Conservation (phyloP, 2,329 filamentous ascomycete genomes). For the Fusarium coicis region DNA sequence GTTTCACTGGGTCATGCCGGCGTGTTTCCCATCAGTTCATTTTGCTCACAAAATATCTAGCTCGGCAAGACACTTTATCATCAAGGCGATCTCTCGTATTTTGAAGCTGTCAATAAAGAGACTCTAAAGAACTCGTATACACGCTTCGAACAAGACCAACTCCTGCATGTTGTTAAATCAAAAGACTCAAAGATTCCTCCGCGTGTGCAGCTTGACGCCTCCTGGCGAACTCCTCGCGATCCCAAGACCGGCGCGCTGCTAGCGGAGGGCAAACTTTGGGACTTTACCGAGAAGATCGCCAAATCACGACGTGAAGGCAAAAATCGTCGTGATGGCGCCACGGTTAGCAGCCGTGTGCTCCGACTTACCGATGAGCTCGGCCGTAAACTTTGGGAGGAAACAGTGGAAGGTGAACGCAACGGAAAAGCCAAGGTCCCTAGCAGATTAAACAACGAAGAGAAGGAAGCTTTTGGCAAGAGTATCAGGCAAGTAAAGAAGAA, state of each 20-base stretch:
- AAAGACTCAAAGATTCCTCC: constrained; percentile 71
- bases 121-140: constrained; percentile 93
- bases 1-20: not conserved
- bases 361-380: constrained; percentile 80
- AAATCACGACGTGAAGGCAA: constrained; percentile 88
- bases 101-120: constrained; percentile 98
- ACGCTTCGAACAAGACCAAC: constrained; percentile 90
- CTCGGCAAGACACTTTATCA: constrained; percentile 97
- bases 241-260: constrained; percentile 67
- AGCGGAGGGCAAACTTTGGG: constrained; percentile 84
- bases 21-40: not conserved
- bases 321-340: constrained; percentile 92
- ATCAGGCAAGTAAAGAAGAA: constrained; percentile 60
- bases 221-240: constrained; percentile 80
- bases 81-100: constrained; percentile 96
- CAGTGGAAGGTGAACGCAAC: constrained; percentile 51
- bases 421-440: constrained; percentile 53
- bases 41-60: constrained; percentile 52
- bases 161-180: constrained; percentile 78
- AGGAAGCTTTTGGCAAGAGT: constrained; percentile 54
- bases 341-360: constrained; percentile 85
- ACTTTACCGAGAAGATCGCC: constrained; percentile 90
- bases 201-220: constrained; percentile 74
- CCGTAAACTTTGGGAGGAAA: constrained; percentile 72
- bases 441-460: constrained; percentile 63